phyloP scores from a whole-genome alignment of 345 rosid species.

The Pseudoturritis turrita region DNA sequence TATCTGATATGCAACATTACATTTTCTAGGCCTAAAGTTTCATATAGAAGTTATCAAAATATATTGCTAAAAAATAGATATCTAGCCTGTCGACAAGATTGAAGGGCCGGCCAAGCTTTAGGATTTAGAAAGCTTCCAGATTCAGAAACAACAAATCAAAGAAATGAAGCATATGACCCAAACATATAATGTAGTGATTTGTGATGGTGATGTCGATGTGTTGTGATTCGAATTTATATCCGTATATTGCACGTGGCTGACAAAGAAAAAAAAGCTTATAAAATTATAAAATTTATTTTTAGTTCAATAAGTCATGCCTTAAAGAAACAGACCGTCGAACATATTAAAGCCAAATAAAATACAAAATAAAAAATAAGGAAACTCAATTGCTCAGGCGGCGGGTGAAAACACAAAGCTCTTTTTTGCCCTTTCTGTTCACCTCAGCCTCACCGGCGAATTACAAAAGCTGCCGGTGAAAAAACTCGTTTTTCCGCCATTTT shows the following conservation, averaged over 20 bases:
- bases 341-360: background rate
- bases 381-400: conserved; percentile 14
- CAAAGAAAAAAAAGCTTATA: background rate
- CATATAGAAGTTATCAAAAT: too few species aligned
- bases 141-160: background rate
- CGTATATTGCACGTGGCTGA: background rate
- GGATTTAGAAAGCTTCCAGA: background rate
- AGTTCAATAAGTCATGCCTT: background rate
- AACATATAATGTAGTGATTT: background rate
- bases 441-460: conserved; percentile 26
- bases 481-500: conserved; percentile 7
- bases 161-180: background rate
- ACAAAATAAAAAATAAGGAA: background rate
- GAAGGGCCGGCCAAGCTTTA: background rate
- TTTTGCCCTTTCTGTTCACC: conserved; percentile 19
- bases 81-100: background rate
- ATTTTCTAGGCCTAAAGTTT: too few species aligned
- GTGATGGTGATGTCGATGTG: background rate
- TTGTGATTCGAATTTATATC: background rate
- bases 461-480: conserved; percentile 29
- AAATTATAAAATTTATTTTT: background rate
- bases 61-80: background rate
- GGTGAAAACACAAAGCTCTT: conserved; percentile 27
- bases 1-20: too few species aligned
- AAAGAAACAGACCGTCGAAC: background rate